These are phyloP conservation scores for Bremia lactucae DNA, from an alignment of 352 stramenopile genomes.

Conservation along the genomic window DNA sequence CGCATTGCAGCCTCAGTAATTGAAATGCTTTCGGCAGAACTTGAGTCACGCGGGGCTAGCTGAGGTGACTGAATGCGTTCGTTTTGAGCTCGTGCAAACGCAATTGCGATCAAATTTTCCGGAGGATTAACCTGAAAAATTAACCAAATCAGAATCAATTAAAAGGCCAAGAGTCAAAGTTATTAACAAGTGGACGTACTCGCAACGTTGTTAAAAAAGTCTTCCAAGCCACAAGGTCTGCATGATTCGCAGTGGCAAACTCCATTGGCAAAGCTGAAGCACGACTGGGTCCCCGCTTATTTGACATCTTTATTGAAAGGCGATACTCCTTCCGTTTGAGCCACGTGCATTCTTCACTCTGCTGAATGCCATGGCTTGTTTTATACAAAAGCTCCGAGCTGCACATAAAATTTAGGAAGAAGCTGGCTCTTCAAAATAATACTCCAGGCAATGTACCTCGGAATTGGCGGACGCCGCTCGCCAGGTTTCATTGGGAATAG, in stretches of 20 bases:
- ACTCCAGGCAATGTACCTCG: constrained; percentile 20
- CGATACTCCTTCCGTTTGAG: constrained; percentile 60
- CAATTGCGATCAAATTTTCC: constrained; percentile 15
- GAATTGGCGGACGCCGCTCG: constrained; percentile 55
- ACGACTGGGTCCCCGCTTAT: constrained; percentile 52
- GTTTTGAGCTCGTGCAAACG: constrained; percentile 9
- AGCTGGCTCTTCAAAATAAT: not conserved
- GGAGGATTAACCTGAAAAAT: constrained; percentile 12
- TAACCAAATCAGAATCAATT: constrained; percentile 1
- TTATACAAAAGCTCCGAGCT: constrained; percentile 57
- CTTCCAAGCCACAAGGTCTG: constrained; percentile 61
- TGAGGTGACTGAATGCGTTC: constrained; percentile 1
- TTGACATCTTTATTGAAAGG: constrained; percentile 46
- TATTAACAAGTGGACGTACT: no score
- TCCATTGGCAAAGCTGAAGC: constrained; percentile 49
- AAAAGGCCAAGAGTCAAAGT: no score
- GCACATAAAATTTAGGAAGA: not conserved
- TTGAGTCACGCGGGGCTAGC: constrained; percentile 1
- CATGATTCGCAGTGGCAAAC: constrained; percentile 48
- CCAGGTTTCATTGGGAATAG: constrained; percentile 69
- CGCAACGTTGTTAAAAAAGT: constrained; percentile 47
- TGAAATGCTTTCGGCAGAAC: constrained; percentile 1
- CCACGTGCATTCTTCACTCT: constrained; percentile 47
- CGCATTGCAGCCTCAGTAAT: constrained; percentile 18
- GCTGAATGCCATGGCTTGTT: constrained; percentile 42